phyloP scores from a whole-genome alignment of 768 basidiomycete species.

The Leccinum barrowsii region DNA sequence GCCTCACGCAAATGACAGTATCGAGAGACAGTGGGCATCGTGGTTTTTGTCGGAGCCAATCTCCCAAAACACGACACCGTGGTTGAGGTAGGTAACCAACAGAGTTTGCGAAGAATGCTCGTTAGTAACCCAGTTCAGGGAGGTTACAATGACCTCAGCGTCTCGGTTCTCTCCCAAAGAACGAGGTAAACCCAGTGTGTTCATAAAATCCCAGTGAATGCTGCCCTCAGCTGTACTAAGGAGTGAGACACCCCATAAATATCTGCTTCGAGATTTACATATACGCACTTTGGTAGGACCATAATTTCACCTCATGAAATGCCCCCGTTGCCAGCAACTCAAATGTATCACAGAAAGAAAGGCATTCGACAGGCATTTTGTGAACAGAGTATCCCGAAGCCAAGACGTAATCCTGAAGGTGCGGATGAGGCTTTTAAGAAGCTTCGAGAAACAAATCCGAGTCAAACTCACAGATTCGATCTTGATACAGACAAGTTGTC shows the following conservation, averaged over 20 bases:
- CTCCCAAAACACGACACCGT: not conserved
- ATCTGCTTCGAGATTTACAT: too few relatives aligned
- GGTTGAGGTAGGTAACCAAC: not conserved
- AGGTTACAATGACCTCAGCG: not conserved
- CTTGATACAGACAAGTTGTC: too few relatives aligned
- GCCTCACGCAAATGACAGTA: not conserved
- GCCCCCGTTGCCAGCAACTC: not conserved
- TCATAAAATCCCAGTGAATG: not conserved
- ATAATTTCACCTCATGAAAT: not conserved
- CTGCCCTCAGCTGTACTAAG: too few relatives aligned
- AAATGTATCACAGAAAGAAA: not conserved
- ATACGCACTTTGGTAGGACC: not conserved
- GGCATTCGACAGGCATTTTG: not conserved
- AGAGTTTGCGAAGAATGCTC: not conserved
- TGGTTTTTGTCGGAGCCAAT: not conserved
- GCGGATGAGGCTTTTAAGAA: too few relatives aligned
- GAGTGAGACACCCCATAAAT: too few relatives aligned
- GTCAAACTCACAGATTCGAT: too few relatives aligned
- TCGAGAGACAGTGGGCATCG: not conserved
- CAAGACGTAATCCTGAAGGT: too few relatives aligned
- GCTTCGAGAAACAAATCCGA: too few relatives aligned
- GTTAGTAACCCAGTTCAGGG: not conserved
- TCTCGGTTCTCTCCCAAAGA: not conserved
- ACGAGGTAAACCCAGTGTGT: not conserved
- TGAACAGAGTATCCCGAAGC: too few relatives aligned